These are phyloP conservation scores for Wickerhamomyces xylosicus DNA, from an alignment of 805 yeast species.

Conservation along the genomic window DNA sequence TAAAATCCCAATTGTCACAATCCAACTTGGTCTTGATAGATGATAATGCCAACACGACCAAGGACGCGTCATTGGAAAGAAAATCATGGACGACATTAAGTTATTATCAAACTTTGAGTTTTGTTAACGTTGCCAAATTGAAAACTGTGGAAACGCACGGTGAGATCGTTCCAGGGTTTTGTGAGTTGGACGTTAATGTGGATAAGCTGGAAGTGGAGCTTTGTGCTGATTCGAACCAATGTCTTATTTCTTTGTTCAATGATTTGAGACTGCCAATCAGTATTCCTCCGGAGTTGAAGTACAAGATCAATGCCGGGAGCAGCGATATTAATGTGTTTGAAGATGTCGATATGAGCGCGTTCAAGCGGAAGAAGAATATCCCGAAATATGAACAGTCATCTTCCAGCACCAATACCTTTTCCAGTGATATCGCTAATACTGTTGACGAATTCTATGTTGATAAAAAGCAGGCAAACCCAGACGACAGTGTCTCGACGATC, in stretches of 20 bases:
- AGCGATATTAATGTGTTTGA: slow-evolving; percentile 29
- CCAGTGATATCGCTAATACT: background rate
- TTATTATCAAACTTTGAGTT: slow-evolving; percentile 38
- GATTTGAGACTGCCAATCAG: slow-evolving; percentile 64
- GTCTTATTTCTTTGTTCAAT: slow-evolving; percentile 53
- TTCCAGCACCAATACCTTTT: too few species aligned
- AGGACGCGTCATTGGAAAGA: slow-evolving; percentile 2
- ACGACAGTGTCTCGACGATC: background rate
- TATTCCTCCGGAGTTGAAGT: slow-evolving; percentile 51
- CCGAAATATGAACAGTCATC: too few species aligned
- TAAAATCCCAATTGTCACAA: slow-evolving; percentile 39
- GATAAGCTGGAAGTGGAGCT: slow-evolving; percentile 40
- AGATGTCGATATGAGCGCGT: slow-evolving; percentile 22
- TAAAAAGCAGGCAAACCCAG: background rate
- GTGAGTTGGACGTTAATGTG: slow-evolving; percentile 30
- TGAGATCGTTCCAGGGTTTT: slow-evolving; percentile 22
- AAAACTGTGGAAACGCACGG: slow-evolving; percentile 20
- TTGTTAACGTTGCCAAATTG: slow-evolving; percentile 37
- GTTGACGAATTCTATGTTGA: background rate
- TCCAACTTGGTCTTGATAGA: slow-evolving; percentile 52
- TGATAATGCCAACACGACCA: slow-evolving; percentile 3
- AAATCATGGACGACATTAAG: slow-evolving; percentile 31
- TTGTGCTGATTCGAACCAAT: slow-evolving; percentile 81
- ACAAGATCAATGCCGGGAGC: slow-evolving; percentile 23
- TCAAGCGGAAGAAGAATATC: too few species aligned